Evolutionary conservation across 2,329 filamentous ascomycete species (phyloP).

Genomic region (Verticillium albo-atrum): DNA sequence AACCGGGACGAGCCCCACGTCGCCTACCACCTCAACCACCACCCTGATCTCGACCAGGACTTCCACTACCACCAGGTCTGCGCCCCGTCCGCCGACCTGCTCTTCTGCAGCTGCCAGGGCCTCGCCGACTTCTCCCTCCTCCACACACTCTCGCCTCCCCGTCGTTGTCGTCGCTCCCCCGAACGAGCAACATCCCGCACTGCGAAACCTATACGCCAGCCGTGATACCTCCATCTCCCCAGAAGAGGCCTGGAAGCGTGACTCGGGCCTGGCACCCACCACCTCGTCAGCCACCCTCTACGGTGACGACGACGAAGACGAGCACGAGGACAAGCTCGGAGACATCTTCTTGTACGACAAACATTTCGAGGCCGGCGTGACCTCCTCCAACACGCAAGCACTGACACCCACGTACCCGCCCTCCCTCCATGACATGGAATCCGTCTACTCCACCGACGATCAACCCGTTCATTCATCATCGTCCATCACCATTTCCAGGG

Average conservation of each 20-base stretch:
- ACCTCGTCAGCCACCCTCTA: slow-evolving; percentile 33
- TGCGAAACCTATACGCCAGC: slow-evolving; percentile 30
- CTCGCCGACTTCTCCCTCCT: slow-evolving; percentile 19
- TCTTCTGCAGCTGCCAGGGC: slow-evolving; percentile 14
- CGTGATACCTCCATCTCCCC: slow-evolving; percentile 14
- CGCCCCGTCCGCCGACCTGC: slow-evolving; percentile 5
- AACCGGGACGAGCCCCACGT: slow-evolving; percentile 5
- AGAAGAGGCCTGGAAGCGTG: slow-evolving; percentile 44
- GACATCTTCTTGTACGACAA: neutral
- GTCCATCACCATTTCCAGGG: neutral
- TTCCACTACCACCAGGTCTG: neutral
- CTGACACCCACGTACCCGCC: slow-evolving; percentile 11
- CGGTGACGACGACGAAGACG: slow-evolving; percentile 32
- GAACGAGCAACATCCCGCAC: slow-evolving; percentile 48
- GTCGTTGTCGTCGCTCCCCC: slow-evolving; percentile 36
- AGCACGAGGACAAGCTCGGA: slow-evolving; percentile 16
- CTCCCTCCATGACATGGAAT: slow-evolving; percentile 19
- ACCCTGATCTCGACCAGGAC: slow-evolving; percentile 4
- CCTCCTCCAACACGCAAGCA: neutral
- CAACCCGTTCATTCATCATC: neutral
- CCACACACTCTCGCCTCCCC: slow-evolving; percentile 22
- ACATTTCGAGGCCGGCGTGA: neutral
- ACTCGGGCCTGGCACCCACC: slow-evolving; percentile 49
- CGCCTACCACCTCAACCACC: slow-evolving; percentile 17
- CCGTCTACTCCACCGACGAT: slow-evolving; percentile 20